phyloP scores from a whole-genome alignment of 345 rosid genomes.

The Erodium maritimum region DNA sequence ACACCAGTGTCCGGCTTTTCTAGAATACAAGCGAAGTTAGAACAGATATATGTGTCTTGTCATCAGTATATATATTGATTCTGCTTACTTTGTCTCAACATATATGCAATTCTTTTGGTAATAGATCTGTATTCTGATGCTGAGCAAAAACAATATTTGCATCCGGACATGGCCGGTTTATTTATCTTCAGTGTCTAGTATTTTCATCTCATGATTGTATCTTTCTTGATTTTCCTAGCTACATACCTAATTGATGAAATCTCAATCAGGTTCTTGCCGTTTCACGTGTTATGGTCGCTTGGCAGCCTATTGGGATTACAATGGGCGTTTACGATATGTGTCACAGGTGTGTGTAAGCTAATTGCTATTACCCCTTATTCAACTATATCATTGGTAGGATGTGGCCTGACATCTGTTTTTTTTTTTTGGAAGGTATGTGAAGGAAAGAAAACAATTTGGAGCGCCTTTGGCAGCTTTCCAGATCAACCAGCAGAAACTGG shows the following conservation, averaged over 20 bases:
- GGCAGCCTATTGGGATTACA: constrained; percentile 92
- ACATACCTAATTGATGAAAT: constrained; percentile 7
- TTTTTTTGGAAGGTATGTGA: constrained; percentile 45
- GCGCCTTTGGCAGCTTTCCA: constrained; percentile 94
- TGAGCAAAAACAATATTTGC: neutral
- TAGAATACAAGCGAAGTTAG: too few relatives aligned
- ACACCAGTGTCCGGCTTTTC: too few relatives aligned
- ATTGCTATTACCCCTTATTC: neutral
- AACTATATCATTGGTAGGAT: neutral
- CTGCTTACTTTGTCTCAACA: neutral
- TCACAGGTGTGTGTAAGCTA: neutral
- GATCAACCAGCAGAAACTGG: constrained; percentile 85
- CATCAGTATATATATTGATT: too few relatives aligned
- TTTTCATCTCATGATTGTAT: neutral
- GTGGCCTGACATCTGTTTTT: constrained; percentile 8
- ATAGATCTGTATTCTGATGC: too few relatives aligned
- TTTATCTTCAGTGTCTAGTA: neutral
- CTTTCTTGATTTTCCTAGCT: neutral
- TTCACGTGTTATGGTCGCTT: constrained; percentile 87
- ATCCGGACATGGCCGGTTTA: neutral
- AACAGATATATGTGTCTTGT: too few relatives aligned
- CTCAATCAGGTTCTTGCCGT: constrained; percentile 66
- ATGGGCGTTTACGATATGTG: constrained; percentile 98
- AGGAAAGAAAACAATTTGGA: constrained; percentile 95
- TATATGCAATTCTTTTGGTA: too few relatives aligned